phyloP scores from a whole-genome alignment of 441 rosid genomes.

The Erodium trifolium region DNA sequence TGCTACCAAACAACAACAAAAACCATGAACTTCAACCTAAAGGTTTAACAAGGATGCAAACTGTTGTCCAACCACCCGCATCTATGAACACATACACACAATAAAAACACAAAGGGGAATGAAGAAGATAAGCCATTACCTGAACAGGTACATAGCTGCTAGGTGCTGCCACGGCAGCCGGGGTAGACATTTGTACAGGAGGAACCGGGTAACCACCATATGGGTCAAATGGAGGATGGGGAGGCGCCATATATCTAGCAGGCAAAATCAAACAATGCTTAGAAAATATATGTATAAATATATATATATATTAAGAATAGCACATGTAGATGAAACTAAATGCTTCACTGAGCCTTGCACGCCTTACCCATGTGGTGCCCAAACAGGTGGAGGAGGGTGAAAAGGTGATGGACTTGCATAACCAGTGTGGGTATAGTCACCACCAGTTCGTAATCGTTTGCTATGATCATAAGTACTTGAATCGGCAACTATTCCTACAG shows the following conservation, averaged over 20 bases:
- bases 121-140: slow-evolving; percentile 30
- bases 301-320: slow-evolving; percentile 6
- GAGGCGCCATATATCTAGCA: slow-evolving; percentile 75
- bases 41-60: neutral
- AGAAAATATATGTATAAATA: too few species aligned
- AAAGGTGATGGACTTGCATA: slow-evolving; percentile 77
- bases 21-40: neutral
- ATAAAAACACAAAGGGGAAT: neutral
- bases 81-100: neutral
- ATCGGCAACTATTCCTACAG: slow-evolving; percentile 77
- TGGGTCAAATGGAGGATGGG: slow-evolving; percentile 76
- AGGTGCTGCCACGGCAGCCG: slow-evolving; percentile 74
- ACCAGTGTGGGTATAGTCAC: slow-evolving; percentile 82
- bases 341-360: neutral
- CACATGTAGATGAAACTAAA: neutral
- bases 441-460: slow-evolving; percentile 86
- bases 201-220: slow-evolving; percentile 76
- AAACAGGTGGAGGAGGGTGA: slow-evolving; percentile 82
- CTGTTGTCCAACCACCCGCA: too few species aligned
- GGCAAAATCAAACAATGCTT: slow-evolving; percentile 8
- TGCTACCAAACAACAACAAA: neutral
- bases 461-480: slow-evolving; percentile 90
- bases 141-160: slow-evolving; percentile 92
- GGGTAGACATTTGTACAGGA: slow-evolving; percentile 73
- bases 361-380: slow-evolving; percentile 90